Evolutionary conservation across 1,139 yeast genomes (phyloP), one percentile per base, ranked within the genome.

Genomic region (Candida freyschussii): DNA sequence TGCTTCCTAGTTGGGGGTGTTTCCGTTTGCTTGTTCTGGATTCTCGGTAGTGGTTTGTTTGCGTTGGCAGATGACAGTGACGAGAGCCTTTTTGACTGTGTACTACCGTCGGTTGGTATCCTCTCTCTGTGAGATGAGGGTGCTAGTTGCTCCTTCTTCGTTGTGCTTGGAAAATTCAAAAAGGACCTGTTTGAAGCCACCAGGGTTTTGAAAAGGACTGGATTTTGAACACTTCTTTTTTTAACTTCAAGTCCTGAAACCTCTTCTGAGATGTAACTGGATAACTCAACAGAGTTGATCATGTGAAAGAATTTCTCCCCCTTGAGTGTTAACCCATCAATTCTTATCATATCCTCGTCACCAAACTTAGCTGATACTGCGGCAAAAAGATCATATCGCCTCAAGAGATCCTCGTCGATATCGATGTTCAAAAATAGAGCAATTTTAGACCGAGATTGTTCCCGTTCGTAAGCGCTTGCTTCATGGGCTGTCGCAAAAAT

Each of bases 401-500:
- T 45, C 14, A 78, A 50, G 1, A 63, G 33, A 1, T 53, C 45
- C 14, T 50, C 41, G 13, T 62, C 52, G 3, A 68, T 60, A 6
- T 57, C 54, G 34, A 65, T 65, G 48, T 85, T 86, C 43, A 87
- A 63, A 40, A 82, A 74, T 12, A 89, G 53, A 0, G 78, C 76
- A 43, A 84, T 65, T 2, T 79, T 78, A 0, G 89, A 72, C 44
- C 69, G 74, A 21, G 72, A 60, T 4, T 59, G 62, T 53, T 89
- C 97, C 7, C 59, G 59, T 10, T 57, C 56, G 49, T 86, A 87
- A 2, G 74, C 68, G 2, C 64, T 56, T 4, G 65, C 48, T 45
- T 81, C 93, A 51, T 89, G 96, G 1, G 95, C 96, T 0, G 95
- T 78, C 12, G 83, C 78, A 55, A 76, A 87, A 1, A 81, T 52